phyloP scores from a whole-genome alignment of 176 grass and related monocot species.

The Pontederia crassipes region DNA sequence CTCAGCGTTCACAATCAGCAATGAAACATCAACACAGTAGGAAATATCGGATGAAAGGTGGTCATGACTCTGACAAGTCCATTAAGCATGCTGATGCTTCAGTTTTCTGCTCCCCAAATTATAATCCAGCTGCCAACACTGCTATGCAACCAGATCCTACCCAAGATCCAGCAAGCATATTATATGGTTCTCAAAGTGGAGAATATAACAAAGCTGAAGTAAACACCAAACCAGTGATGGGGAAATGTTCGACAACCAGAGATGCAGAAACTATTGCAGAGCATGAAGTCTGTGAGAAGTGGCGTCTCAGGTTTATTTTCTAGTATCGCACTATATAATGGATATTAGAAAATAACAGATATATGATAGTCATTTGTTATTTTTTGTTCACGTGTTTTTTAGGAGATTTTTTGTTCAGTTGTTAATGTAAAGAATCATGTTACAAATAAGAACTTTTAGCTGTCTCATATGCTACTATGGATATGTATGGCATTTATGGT shows the following conservation, averaged over 20 bases:
- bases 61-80: slow-evolving; percentile 1
- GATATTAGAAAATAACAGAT: no score
- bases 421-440: background rate
- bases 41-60: slow-evolving; percentile 48
- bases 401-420: no score
- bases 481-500: background rate
- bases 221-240: slow-evolving; percentile 18
- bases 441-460: no score
- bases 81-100: background rate
- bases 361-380: no score
- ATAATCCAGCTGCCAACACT: slow-evolving; percentile 21
- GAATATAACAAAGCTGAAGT: slow-evolving; percentile 28
- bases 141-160: slow-evolving; percentile 23
- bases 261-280: slow-evolving; percentile 26
- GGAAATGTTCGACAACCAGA: slow-evolving; percentile 17
- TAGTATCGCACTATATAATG: no score
- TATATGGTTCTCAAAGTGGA: slow-evolving; percentile 24
- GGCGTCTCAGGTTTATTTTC: slow-evolving; percentile 59
- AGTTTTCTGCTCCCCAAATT: slow-evolving; percentile 19
- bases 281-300: slow-evolving; percentile 62
- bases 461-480: no score
- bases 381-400: no score
- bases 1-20: slow-evolving; percentile 23
- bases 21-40: slow-evolving; percentile 50
- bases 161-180: slow-evolving; percentile 26